Evolutionary conservation across 257 asterid species (phyloP).

Genomic region (Nicotiana obtusifolia): DNA sequence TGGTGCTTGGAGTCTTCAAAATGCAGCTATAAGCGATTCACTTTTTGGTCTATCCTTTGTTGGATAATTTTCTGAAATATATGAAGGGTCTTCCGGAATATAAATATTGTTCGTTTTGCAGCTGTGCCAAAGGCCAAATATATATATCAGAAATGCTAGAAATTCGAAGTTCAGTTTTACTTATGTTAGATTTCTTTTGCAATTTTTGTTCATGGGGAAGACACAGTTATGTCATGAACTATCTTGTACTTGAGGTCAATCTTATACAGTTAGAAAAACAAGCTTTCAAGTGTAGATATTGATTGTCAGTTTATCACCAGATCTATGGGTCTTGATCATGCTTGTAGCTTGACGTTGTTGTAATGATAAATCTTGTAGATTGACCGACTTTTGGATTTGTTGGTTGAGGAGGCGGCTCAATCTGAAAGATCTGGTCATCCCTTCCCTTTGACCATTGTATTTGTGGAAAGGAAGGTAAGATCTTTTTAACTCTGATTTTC

Average conservation of each 20-base stretch:
- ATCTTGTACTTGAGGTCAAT: conserved; percentile 4
- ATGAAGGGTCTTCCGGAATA: not conserved
- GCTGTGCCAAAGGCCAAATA: not conserved
- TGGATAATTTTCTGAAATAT: not conserved
- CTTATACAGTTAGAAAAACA: not conserved
- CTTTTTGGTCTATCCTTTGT: not conserved
- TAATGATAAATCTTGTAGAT: conserved; percentile 40
- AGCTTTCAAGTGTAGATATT: not conserved
- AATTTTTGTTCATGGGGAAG: not conserved
- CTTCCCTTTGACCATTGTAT: conserved; percentile 83
- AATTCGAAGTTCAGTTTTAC: not conserved
- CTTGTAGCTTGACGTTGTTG: not conserved
- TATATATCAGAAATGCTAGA: not conserved
- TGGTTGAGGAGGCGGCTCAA: conserved; percentile 77
- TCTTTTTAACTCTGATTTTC: not conserved
- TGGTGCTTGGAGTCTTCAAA: not conserved
- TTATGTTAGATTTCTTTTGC: not conserved
- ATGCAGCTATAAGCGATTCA: not conserved
- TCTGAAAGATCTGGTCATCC: conserved; percentile 58
- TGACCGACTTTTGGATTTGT: conserved; percentile 71
- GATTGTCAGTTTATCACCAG: not conserved
- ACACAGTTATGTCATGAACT: not conserved
- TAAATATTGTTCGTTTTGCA: not conserved
- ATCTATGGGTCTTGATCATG: not conserved
- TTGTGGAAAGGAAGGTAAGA: conserved; percentile 86